These are phyloP conservation scores for Boletus reticulatus DNA, from an alignment of 768 basidiomycete species.

Conservation along the genomic window DNA sequence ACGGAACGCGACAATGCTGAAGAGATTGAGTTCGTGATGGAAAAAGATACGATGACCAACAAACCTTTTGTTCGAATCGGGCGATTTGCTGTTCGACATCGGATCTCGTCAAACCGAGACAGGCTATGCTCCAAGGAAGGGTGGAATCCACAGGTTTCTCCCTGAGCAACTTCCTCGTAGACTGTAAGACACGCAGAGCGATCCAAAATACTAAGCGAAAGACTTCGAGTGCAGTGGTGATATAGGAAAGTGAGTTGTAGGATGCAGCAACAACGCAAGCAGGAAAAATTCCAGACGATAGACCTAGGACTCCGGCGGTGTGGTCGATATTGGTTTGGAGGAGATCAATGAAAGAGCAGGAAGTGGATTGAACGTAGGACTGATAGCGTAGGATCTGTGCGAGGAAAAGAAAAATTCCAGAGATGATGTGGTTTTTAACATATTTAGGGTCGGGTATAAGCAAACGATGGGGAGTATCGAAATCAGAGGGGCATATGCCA, in stretches of 20 bases:
- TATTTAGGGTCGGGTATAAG: slow-evolving; percentile 38
- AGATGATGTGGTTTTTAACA: slow-evolving; percentile 46
- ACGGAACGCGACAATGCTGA: slow-evolving; percentile 15
- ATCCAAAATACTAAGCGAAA: slow-evolving; percentile 55
- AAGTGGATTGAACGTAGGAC: slow-evolving; percentile 33
- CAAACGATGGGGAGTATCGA: slow-evolving; percentile 38
- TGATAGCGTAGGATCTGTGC: slow-evolving; percentile 55
- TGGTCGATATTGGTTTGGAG: slow-evolving; percentile 36
- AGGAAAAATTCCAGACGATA: slow-evolving; percentile 57
- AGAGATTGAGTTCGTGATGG: neutral
- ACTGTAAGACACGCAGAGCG: slow-evolving; percentile 40
- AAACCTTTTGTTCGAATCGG: slow-evolving; percentile 23
- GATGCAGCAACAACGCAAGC: slow-evolving; percentile 53
- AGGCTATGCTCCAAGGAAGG: slow-evolving; percentile 47
- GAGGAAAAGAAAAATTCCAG: slow-evolving; percentile 48
- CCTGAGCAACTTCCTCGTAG: slow-evolving; percentile 23
- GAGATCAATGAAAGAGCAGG: slow-evolving; percentile 24
- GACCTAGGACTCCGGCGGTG: slow-evolving; percentile 43
- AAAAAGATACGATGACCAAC: neutral
- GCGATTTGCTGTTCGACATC: slow-evolving; percentile 26
- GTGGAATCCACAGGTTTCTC: slow-evolving; percentile 19
- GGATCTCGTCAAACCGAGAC: slow-evolving; percentile 32
- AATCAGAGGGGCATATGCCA: slow-evolving; percentile 45
- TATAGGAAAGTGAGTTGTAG: slow-evolving; percentile 36
- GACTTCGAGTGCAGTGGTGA: slow-evolving; percentile 43